These are phyloP conservation scores for Microthlaspi erraticum DNA, from an alignment of 345 rosid species.

Conservation along the genomic window DNA sequence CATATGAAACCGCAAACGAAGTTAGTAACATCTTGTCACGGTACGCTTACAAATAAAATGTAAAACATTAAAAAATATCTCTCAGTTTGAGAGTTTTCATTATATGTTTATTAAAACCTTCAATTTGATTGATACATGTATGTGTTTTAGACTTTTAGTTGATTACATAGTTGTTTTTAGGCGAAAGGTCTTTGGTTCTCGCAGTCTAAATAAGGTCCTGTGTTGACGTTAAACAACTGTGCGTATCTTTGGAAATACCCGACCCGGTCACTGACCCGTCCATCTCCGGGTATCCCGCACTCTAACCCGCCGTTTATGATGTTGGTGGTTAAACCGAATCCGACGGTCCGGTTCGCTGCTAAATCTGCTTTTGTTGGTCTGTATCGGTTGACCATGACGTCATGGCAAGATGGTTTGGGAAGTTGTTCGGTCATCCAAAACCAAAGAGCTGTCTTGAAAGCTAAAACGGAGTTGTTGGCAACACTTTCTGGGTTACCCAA, in stretches of 20 bases:
- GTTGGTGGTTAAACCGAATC: constrained; percentile 63
- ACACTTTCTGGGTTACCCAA: constrained; percentile 57
- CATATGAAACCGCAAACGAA: constrained; percentile 76
- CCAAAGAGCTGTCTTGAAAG: constrained; percentile 77
- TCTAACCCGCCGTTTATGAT: constrained; percentile 72
- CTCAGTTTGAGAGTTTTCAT: constrained; percentile 28
- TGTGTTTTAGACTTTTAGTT: no score
- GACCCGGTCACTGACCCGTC: constrained; percentile 53
- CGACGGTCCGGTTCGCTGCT: constrained; percentile 53
- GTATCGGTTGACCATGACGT: constrained; percentile 58
- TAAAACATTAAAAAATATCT: constrained; percentile 25
- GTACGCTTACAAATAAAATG: constrained; percentile 50
- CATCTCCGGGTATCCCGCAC: constrained; percentile 55
- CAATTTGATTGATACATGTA: constrained; percentile 10
- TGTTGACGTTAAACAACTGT: constrained; percentile 50
- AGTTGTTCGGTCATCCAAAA: constrained; percentile 74
- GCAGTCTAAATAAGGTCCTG: constrained; percentile 69
- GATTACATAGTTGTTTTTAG: constrained; percentile 4
- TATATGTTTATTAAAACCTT: constrained; percentile 14
- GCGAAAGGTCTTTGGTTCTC: constrained; percentile 53
- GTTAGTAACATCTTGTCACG: constrained; percentile 68
- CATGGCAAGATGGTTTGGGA: constrained; percentile 68
- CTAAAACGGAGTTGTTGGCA: constrained; percentile 53
- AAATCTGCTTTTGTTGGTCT: constrained; percentile 46
- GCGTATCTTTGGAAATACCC: constrained; percentile 71